Conservation (phyloP, 306 rosid species). For the Medicago lupulina region DNA sequence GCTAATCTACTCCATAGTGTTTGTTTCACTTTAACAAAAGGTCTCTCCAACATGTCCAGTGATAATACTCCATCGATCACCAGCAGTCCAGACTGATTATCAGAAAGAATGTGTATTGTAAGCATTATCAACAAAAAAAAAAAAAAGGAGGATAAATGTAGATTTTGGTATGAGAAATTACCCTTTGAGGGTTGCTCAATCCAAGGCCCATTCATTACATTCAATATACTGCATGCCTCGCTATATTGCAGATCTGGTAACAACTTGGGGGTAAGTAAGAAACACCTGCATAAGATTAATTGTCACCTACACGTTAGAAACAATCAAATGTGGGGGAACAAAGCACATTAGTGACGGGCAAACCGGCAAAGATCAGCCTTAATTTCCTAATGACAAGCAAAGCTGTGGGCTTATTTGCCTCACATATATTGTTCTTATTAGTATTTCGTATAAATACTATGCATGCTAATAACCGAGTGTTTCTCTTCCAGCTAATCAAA, state of each 20-base stretch:
- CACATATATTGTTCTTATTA: background rate
- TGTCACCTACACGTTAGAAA: slow-evolving; percentile 12
- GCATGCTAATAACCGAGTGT: background rate
- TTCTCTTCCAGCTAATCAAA: slow-evolving; percentile 1
- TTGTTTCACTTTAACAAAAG: slow-evolving; percentile 37
- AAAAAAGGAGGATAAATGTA: background rate
- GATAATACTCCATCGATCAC: slow-evolving; percentile 44
- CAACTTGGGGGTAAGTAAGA: slow-evolving; percentile 92
- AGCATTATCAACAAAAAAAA: slow-evolving; percentile 15
- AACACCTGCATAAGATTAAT: slow-evolving; percentile 70
- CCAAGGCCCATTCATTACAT: slow-evolving; percentile 95
- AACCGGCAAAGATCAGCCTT: slow-evolving; percentile 27
- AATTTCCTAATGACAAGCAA: slow-evolving; percentile 14
- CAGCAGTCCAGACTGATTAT: slow-evolving; percentile 82
- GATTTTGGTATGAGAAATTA: slow-evolving; percentile 37
- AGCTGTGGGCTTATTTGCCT: background rate
- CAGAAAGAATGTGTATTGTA: slow-evolving; percentile 17
- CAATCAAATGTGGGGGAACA: background rate
- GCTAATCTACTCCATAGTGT: background rate
- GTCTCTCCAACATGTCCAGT: slow-evolving; percentile 55
- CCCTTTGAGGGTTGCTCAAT: slow-evolving; percentile 72
- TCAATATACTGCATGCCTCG: slow-evolving; percentile 86
- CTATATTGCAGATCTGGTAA: slow-evolving; percentile 86
- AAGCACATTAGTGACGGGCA: slow-evolving; percentile 2
- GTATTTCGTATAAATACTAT: background rate